phyloP scores from a whole-genome alignment of 2,329 filamentous ascomycete species.

The Nemania sp. region DNA sequence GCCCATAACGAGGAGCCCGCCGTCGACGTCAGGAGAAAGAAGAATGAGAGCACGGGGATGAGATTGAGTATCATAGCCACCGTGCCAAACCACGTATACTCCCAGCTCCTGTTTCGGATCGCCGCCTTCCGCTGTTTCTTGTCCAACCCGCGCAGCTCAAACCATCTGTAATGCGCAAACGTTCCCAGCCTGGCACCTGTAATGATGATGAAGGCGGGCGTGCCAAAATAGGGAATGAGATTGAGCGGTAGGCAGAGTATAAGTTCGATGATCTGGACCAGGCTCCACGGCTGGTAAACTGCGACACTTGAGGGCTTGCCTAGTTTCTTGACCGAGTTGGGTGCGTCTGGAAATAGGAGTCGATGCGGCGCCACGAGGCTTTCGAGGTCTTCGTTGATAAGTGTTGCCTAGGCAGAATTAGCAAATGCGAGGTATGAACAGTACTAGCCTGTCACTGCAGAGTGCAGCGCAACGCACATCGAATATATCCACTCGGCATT shows the following conservation, averaged over 20 bases:
- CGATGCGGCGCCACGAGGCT: conserved; percentile 70
- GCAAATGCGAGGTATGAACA: not conserved
- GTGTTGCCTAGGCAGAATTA: conserved; percentile 56
- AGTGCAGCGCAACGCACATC: conserved; percentile 63
- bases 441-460: not conserved
- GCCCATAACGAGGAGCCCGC: conserved; percentile 87
- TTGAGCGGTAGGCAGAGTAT: conserved; percentile 80
- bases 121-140: conserved; percentile 75
- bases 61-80: conserved; percentile 82
- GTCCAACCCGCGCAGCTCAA: conserved; percentile 73
- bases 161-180: conserved; percentile 89
- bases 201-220: conserved; percentile 82
- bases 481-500: conserved; percentile 78
- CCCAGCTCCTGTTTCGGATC: conserved; percentile 69
- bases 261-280: conserved; percentile 88
- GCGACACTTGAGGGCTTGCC: conserved; percentile 78
- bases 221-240: conserved; percentile 80
- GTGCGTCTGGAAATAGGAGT: conserved; percentile 66
- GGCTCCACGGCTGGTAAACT: conserved; percentile 84
- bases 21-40: conserved; percentile 88
- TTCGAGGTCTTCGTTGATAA: conserved; percentile 73
- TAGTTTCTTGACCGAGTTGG: conserved; percentile 75
- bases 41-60: conserved; percentile 88
- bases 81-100: conserved; percentile 93
- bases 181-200: conserved; percentile 88